These are phyloP conservation scores for Fraxinus angustifolia DNA, from an alignment of 305 asterid genomes.

Conservation along the genomic window DNA sequence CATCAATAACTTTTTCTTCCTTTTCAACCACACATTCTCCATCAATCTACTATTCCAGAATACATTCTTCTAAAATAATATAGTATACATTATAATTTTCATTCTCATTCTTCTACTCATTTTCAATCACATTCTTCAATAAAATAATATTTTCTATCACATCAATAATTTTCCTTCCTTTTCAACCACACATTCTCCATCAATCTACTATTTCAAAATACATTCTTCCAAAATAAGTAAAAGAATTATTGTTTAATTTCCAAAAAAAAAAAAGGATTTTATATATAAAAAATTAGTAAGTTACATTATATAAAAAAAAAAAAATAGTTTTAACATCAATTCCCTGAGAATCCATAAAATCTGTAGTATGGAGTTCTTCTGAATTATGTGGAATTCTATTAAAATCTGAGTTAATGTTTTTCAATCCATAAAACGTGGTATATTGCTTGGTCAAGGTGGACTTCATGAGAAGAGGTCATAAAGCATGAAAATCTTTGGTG, in stretches of 20 bases:
- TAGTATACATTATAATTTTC: too few species aligned
- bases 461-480: neutral
- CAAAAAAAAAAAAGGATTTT: neutral
- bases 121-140: too few species aligned
- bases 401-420: neutral
- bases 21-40: too few species aligned
- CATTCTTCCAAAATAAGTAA: too few species aligned
- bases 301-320: neutral
- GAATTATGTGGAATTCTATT: neutral
- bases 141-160: too few species aligned
- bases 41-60: too few species aligned
- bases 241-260: neutral
- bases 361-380: neutral
- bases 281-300: neutral
- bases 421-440: neutral
- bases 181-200: too few species aligned
- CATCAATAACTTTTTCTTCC: too few species aligned
- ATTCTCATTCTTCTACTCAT: too few species aligned
- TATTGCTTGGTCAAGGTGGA: neutral
- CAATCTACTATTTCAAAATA: too few species aligned
- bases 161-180: too few species aligned
- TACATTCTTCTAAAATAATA: too few species aligned
- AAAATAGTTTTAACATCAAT: neutral
- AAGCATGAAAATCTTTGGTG: neutral
- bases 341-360: neutral